Percentiles rank a stretch among this genome's conserved stretches.
phyloP scores from a whole-genome alignment of 129 eudicot species.

The Chrysanthemum makinoi region DNA sequence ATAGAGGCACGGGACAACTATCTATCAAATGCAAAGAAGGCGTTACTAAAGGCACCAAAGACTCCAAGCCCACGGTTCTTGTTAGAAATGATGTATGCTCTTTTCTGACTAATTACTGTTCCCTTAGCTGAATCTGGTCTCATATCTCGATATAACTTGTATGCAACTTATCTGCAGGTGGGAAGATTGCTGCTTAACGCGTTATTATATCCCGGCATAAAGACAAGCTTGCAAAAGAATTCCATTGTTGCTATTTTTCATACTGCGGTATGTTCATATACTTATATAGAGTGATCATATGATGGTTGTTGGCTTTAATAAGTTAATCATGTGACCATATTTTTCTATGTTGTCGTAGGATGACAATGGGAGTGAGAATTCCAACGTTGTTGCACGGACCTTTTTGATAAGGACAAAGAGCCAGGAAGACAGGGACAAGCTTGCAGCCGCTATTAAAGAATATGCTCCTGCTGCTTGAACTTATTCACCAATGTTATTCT shows the following conservation, averaged over 20 bases:
- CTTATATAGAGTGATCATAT: neutral
- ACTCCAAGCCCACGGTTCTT: slow-evolving; percentile 88
- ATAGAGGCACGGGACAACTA: slow-evolving; percentile 85
- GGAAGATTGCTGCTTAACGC: slow-evolving; percentile 91
- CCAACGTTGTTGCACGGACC: slow-evolving; percentile 65
- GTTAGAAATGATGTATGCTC: slow-evolving; percentile 85
- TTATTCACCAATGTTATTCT: neutral
- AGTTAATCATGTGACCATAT: neutral
- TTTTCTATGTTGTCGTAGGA: slow-evolving; percentile 39
- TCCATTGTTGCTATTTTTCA: slow-evolving; percentile 83
- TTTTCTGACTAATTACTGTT: neutral
- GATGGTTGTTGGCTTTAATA: too few species aligned
- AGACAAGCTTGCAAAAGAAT: slow-evolving; percentile 76
- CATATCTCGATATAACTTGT: neutral
- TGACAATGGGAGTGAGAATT: slow-evolving; percentile 43
- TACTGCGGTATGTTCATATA: slow-evolving; percentile 53
- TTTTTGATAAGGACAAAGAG: slow-evolving; percentile 74
- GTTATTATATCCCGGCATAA: slow-evolving; percentile 82
- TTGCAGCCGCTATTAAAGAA: slow-evolving; percentile 75
- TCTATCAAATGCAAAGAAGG: slow-evolving; percentile 86
- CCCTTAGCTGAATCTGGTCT: neutral
- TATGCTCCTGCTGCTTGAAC: slow-evolving; percentile 67
- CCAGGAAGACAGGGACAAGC: slow-evolving; percentile 82
- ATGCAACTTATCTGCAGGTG: slow-evolving; percentile 52
- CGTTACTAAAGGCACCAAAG: slow-evolving; percentile 72